Conservation (phyloP, 345 rosid genomes). For the Acer yangbiense region DNA sequence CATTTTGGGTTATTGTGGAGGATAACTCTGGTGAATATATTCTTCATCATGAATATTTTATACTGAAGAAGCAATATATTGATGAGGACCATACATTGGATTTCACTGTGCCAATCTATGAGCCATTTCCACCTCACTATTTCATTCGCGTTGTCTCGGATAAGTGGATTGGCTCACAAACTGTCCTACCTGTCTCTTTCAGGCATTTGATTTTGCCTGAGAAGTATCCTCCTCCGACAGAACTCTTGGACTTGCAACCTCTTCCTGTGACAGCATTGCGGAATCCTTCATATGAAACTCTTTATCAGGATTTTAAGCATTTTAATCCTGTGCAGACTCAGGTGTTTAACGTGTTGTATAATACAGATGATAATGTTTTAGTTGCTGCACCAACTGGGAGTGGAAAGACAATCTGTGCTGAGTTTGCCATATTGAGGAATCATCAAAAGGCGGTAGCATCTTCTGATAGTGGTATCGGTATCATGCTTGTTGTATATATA, state of each 20-base stretch:
- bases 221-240: conserved; percentile 96
- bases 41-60: conserved; percentile 91
- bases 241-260: conserved; percentile 90
- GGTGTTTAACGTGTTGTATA: conserved; percentile 85
- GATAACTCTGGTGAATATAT: conserved; percentile 89
- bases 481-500: conserved; percentile 77
- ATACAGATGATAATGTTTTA: conserved; percentile 84
- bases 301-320: conserved; percentile 83
- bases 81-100: conserved; percentile 82
- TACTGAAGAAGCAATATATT: conserved; percentile 86
- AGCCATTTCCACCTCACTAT: conserved; percentile 94
- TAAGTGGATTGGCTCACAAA: conserved; percentile 90
- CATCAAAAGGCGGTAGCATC: conserved; percentile 60
- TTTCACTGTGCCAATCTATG: conserved; percentile 91
- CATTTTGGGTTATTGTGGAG: conserved; percentile 94
- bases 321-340: conserved; percentile 98
- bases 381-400: conserved; percentile 99
- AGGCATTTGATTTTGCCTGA: conserved; percentile 97
- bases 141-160: conserved; percentile 92
- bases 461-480: conserved; percentile 37
- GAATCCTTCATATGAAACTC: conserved; percentile 85
- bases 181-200: conserved; percentile 89
- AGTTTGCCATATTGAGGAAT: conserved; percentile 84
- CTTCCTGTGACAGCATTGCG: conserved; percentile 91
- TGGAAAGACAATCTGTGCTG: conserved; percentile 97